These are phyloP conservation scores for Neocallimastix lanati DNA, from an alignment of 192 early-diverging fungal genomes.

Conservation along the genomic window DNA sequence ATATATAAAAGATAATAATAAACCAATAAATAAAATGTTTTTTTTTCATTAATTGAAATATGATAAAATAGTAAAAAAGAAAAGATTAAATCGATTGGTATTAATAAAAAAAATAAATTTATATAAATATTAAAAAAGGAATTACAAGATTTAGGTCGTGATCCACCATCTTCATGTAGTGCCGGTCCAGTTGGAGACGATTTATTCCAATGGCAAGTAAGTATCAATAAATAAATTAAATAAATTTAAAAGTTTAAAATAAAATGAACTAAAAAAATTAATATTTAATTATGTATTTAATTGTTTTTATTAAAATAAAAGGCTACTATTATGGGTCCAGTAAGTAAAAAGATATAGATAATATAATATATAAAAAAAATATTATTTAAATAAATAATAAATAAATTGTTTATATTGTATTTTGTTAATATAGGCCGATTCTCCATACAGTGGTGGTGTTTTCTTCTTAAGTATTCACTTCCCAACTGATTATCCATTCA, in stretches of 20 bases:
- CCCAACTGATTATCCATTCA: constrained; percentile 95
- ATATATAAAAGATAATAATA: no score
- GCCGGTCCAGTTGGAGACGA: constrained; percentile 88
- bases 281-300: background rate
- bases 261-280: background rate
- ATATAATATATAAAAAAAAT: no score
- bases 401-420: no score
- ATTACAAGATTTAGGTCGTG: constrained; percentile 83
- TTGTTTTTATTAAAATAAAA: constrained; percentile 19
- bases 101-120: background rate
- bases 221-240: background rate
- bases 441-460: constrained; percentile 83
- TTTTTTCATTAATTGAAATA: no score
- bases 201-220: constrained; percentile 58
- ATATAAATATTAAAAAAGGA: constrained; percentile 39
- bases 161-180: constrained; percentile 94
- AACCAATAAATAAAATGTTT: no score
- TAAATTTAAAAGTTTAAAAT: background rate
- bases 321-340: constrained; percentile 96
- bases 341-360: no score
- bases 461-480: constrained; percentile 97
- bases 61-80: no score
- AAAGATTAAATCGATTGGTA: no score
- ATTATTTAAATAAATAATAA: no score
- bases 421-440: constrained; percentile 41